phyloP scores from a whole-genome alignment of 1,284 basidiomycete species.

The Retiboletus flavoniger region DNA sequence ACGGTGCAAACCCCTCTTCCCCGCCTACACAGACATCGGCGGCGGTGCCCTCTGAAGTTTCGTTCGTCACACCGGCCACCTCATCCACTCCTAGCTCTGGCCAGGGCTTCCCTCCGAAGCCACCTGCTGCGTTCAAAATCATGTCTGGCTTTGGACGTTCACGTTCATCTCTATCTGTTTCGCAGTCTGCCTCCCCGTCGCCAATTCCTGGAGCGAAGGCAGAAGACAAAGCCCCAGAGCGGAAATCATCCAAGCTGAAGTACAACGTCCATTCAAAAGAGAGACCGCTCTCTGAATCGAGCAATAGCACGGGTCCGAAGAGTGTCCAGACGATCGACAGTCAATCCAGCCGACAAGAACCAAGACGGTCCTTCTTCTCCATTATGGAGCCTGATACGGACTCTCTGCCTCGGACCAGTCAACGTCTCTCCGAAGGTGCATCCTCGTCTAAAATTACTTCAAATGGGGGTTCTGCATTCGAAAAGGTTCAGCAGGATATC shows the following conservation, averaged over 20 bases:
- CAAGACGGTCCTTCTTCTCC: conserved; percentile 32
- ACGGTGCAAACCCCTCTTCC: conserved; percentile 40
- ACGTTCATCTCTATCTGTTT: conserved; percentile 41
- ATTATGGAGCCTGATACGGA: conserved; percentile 27
- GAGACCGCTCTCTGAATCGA: conserved; percentile 50
- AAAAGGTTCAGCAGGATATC: conserved; percentile 28
- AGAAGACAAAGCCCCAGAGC: conserved; percentile 33
- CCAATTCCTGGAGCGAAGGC: conserved; percentile 19
- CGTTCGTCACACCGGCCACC: conserved; percentile 44
- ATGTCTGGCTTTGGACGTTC: conserved; percentile 63
- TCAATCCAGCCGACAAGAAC: conserved; percentile 36
- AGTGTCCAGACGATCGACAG: conserved; percentile 45
- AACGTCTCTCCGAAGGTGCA: conserved; percentile 11
- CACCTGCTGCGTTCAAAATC: conserved; percentile 63
- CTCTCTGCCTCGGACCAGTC: conserved; percentile 11
- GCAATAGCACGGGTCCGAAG: conserved; percentile 47
- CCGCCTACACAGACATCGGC: conserved; percentile 35
- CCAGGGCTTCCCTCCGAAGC: conserved; percentile 36
- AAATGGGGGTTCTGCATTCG: conserved; percentile 5
- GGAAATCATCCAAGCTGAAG: conserved; percentile 34
- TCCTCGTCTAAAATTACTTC: conserved; percentile 14
- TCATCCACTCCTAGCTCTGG: conserved; percentile 34
- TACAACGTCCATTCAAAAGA: conserved; percentile 38
- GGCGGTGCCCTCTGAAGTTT: conserved; percentile 54
- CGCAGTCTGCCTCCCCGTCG: conserved; percentile 28